phyloP scores from a whole-genome alignment of 192 early-diverging fungal genomes.

The Coemansia asiatica region DNA sequence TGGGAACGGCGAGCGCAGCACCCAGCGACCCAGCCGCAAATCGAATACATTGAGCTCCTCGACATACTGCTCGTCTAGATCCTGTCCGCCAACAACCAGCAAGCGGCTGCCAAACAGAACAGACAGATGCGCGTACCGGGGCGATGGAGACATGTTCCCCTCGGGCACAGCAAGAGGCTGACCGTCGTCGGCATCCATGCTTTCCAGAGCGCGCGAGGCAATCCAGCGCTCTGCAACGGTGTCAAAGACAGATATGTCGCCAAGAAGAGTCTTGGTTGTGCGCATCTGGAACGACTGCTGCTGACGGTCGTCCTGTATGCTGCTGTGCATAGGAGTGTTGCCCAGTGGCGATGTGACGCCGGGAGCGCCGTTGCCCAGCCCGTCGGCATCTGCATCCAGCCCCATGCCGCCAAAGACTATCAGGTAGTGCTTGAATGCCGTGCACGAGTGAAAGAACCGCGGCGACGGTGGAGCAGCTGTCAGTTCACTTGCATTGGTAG shows the following conservation, averaged over 20 bases:
- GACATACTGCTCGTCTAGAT: slow-evolving; percentile 73
- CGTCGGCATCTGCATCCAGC: slow-evolving; percentile 37
- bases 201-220: slow-evolving; percentile 20
- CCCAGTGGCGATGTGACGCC: slow-evolving; percentile 7
- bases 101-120: slow-evolving; percentile 63
- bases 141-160: slow-evolving; percentile 58
- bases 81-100: slow-evolving; percentile 75
- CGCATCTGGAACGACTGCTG: slow-evolving; percentile 55
- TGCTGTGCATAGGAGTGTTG: slow-evolving; percentile 4
- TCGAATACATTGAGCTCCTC: slow-evolving; percentile 80
- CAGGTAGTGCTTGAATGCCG: slow-evolving; percentile 63
- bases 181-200: not conserved
- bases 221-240: slow-evolving; percentile 59
- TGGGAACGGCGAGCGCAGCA: slow-evolving; percentile 63
- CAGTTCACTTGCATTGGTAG: no score
- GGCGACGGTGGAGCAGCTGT: slow-evolving; percentile 32
- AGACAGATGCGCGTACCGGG: slow-evolving; percentile 78
- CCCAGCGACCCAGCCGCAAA: slow-evolving; percentile 68
- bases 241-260: slow-evolving; percentile 69
- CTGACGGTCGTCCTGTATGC: slow-evolving; percentile 40
- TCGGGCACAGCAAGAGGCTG: slow-evolving; percentile 16
- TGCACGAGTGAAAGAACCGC: slow-evolving; percentile 76
- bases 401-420: slow-evolving; percentile 84
- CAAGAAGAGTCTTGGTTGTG: slow-evolving; percentile 64
- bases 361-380: slow-evolving; percentile 2